Percentiles rank a stretch among this genome's conserved stretches.
Evolutionary conservation across 768 basidiomycete genomes (phyloP).

Genomic region (Kwoniella sp.): DNA sequence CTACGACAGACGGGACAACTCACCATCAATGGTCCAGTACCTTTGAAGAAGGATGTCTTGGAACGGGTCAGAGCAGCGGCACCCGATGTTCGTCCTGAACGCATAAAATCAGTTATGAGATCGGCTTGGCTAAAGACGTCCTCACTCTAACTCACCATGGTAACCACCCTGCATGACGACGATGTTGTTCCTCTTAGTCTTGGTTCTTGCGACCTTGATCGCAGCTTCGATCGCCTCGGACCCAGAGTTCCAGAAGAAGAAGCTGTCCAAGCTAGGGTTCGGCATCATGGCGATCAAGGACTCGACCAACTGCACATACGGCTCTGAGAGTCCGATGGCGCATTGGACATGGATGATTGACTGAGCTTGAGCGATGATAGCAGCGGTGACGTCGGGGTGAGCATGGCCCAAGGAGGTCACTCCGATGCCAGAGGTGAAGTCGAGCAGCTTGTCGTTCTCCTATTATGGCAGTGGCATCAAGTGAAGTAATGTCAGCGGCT

Average conservation of each 20-base stretch:
- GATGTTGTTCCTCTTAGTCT: conserved; percentile 82
- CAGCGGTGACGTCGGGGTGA: conserved; percentile 49
- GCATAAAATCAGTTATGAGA: not conserved
- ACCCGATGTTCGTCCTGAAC: conserved; percentile 74
- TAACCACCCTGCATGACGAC: conserved; percentile 89
- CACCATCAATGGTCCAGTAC: conserved; percentile 81
- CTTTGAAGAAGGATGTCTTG: conserved; percentile 87
- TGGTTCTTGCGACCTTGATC: conserved; percentile 79
- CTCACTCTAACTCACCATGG: conserved; percentile 65
- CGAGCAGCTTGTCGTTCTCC: conserved; percentile 68
- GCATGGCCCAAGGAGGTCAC: conserved; percentile 75
- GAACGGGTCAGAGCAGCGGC: conserved; percentile 90
- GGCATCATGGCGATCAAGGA: conserved; percentile 86
- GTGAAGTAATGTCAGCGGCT: conserved; percentile 1
- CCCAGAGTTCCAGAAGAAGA: conserved; percentile 97
- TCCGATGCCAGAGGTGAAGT: conserved; percentile 79
- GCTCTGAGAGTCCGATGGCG: conserved; percentile 82
- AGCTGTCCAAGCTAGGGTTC: conserved; percentile 82
- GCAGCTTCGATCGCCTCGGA: conserved; percentile 89
- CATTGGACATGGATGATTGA: conserved; percentile 57
- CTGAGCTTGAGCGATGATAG: conserved; percentile 46
- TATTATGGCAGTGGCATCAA: not conserved
- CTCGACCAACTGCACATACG: conserved; percentile 83
- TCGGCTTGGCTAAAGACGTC: too few relatives aligned
- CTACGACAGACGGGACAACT: conserved; percentile 31